Evolutionary conservation across 768 basidiomycete species (phyloP).

Genomic region (Paxillus involutus): DNA sequence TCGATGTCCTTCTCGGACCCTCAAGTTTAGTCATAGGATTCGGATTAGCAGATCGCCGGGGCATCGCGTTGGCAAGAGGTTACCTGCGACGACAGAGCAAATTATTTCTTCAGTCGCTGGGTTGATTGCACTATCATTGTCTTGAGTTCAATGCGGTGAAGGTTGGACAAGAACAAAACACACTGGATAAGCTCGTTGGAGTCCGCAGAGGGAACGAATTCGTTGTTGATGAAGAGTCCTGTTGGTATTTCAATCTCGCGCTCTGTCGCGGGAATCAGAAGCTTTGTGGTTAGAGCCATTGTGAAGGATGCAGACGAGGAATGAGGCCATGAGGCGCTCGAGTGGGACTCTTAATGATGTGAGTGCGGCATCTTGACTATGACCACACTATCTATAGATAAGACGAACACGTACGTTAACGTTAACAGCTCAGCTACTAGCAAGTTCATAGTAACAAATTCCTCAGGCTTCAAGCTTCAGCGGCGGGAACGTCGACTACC

Average conservation of each 20-base stretch:
- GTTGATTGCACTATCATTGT: conserved; percentile 60
- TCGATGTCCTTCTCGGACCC: conserved; percentile 79
- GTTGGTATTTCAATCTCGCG: conserved; percentile 67
- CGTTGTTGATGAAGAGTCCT: conserved; percentile 89
- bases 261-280: conserved; percentile 42
- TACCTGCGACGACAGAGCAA: conserved; percentile 67
- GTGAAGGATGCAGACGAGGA: conserved; percentile 13
- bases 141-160: conserved; percentile 13
- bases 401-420: conserved; percentile 1
- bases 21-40: conserved; percentile 24
- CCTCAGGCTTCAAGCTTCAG: no score
- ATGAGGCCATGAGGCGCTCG: neutral
- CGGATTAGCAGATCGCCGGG: neutral
- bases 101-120: conserved; percentile 79
- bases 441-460: no score
- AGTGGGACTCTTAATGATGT: conserved; percentile 10
- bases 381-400: conserved; percentile 2
- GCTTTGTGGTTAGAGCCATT: conserved; percentile 46
- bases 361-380: no score
- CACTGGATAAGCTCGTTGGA: conserved; percentile 65
- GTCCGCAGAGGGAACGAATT: conserved; percentile 78
- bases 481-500: no score
- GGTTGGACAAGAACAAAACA: conserved; percentile 21
- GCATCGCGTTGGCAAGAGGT: neutral
- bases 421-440: no score